Evolutionary conservation across 257 asterid species (phyloP), one percentile per base, ranked within the genome.

Genomic region (Nicotiana benthamiana): DNA sequence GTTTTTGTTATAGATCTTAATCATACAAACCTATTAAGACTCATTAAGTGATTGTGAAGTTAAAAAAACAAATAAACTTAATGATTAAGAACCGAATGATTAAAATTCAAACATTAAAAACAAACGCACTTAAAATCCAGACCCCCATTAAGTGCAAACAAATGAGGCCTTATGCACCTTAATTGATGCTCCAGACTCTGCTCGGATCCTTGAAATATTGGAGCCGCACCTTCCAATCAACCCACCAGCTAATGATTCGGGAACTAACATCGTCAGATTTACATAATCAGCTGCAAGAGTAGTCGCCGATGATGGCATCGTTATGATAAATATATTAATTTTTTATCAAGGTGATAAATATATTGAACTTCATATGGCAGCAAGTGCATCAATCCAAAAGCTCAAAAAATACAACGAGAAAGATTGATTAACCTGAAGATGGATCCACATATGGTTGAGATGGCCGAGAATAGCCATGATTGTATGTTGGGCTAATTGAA

Each of bases 191-290:
- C 98, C 98, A 11, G 97, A 94, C 83, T 92, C 98, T 34, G 90
- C 91, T 85, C 98, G 89, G 85, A 96, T 96, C 91, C 98, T 89
- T 30, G 98, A 96, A 83, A 94, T 94, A 86, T 94, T 96, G 82
- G 97, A 92, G 53, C 98, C 99, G 75, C 93, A 92, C 87, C 99
- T 89, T 75, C 99, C 98, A 78, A 96, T 96, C 90, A 96, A 88
- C 78, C 99, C 99, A 4, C 99, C 97, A 79, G 94, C 97, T 83
- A 96, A 86, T 82, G 93, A 80, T 85, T 96, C 99, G 61, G 99
- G 97, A 84, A 96, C 92, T 94, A 89, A 77, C 80, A 94, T 89
- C 67, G 91, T 97, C 91, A 94, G 80, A 82, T 88, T 89, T 57
- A 85, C 94, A 87, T 85, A 89, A 75, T 93, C 95, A 91, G 89